A percentile compares a stretch with the other conserved stretches of the same genome.
Evolutionary conservation across 1,139 yeast species (phyloP).

Genomic region (Geotrichum klebahnii): DNA sequence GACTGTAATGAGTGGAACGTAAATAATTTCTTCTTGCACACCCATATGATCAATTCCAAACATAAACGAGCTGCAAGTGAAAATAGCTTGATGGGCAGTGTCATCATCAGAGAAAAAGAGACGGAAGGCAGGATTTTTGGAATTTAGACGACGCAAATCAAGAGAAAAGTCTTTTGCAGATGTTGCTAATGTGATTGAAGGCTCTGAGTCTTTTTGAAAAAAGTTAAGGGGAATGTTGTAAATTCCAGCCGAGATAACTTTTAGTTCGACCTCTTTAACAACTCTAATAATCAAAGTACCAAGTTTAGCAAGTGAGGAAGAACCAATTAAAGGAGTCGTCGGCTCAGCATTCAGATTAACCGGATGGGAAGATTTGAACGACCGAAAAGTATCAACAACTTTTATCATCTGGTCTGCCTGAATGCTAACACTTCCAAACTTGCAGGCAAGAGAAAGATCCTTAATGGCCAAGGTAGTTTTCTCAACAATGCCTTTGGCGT

Average conservation of each 20-base stretch:
- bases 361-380: background rate
- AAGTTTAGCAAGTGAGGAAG: slow-evolving; percentile 26
- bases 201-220: background rate
- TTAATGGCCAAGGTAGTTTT: slow-evolving; percentile 34
- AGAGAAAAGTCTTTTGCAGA: slow-evolving; percentile 39
- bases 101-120: slow-evolving; percentile 38
- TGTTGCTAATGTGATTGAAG: slow-evolving; percentile 28
- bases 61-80: slow-evolving; percentile 39
- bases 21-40: slow-evolving; percentile 40
- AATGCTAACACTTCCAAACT: slow-evolving; percentile 31
- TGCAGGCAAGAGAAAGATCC: slow-evolving; percentile 37
- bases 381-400: slow-evolving; percentile 20
- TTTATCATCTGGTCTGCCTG: slow-evolving; percentile 28
- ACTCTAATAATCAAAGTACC: slow-evolving; percentile 36
- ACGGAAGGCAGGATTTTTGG: slow-evolving; percentile 41
- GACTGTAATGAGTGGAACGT: slow-evolving; percentile 41
- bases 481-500: slow-evolving; percentile 38
- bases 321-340: background rate
- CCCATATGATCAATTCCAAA: slow-evolving; percentile 35
- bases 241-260: slow-evolving; percentile 33
- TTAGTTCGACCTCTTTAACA: slow-evolving; percentile 39
- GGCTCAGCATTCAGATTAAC: background rate
- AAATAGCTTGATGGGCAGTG: slow-evolving; percentile 42
- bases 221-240: slow-evolving; percentile 26
- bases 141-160: slow-evolving; percentile 41